Conservation (phyloP, 257 asterid species). For the Scutellaria galericulata region DNA sequence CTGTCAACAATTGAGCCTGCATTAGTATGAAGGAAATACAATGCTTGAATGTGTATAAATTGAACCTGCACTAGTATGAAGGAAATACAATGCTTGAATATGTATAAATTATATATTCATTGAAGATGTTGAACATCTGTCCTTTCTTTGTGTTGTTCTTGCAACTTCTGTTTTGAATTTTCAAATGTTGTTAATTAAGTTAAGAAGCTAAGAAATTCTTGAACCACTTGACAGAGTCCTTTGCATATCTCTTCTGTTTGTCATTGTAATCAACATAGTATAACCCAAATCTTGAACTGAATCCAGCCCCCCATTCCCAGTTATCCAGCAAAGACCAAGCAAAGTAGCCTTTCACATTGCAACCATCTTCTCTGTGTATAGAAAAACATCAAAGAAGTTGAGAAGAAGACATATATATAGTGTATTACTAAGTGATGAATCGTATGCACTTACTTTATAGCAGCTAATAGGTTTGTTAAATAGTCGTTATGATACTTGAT, state of each 20-base stretch:
- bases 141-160: not conserved
- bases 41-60: not conserved
- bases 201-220: conserved; percentile 63
- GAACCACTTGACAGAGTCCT: conserved; percentile 85
- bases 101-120: not conserved
- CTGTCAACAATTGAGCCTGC: not conserved
- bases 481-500: conserved; percentile 81
- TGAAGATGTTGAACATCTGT: not conserved
- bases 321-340: conserved; percentile 91
- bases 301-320: conserved; percentile 96
- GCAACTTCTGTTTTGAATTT: too few species aligned
- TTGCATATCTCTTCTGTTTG: conserved; percentile 74
- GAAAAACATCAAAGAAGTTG: not conserved
- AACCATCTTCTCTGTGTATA: conserved; percentile 75
- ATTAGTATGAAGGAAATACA: not conserved
- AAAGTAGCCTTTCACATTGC: conserved; percentile 88
- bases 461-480: conserved; percentile 56
- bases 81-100: not conserved
- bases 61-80: not conserved
- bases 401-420: not conserved
- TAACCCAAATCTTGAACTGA: conserved; percentile 72
- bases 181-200: not conserved
- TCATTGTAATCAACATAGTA: conserved; percentile 80
- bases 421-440: not conserved
- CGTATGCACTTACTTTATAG: conserved; percentile 63